These are phyloP conservation scores for Parasarocladium wereldwijsianum DNA, from an alignment of 2,329 filamentous ascomycete genomes.

Conservation along the genomic window DNA sequence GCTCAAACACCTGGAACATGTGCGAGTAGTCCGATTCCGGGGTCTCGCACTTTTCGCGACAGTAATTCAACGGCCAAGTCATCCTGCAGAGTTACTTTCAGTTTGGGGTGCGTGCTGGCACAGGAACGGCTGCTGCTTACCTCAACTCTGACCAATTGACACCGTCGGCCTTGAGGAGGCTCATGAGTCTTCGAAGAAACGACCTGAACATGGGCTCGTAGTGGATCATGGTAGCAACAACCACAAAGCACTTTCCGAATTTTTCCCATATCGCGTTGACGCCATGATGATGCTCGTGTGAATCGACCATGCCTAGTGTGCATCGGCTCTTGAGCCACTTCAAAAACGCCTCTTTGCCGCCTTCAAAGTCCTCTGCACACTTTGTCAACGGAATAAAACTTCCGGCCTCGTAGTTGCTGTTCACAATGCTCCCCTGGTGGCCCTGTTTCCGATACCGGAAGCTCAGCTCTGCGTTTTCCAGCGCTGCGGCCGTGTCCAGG, in stretches of 20 bases:
- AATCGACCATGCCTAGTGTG: slow-evolving; percentile 57
- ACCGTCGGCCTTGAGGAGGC: slow-evolving; percentile 62
- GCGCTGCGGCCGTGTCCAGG: slow-evolving; percentile 37
- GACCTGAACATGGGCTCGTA: slow-evolving; percentile 82
- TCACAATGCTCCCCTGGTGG: slow-evolving; percentile 43
- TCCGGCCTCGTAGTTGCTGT: slow-evolving; percentile 40
- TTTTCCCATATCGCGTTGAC: slow-evolving; percentile 75
- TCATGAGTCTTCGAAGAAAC: slow-evolving; percentile 59
- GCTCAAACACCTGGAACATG: slow-evolving; percentile 58
- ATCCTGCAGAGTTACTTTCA: slow-evolving; percentile 38
- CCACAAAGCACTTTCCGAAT: slow-evolving; percentile 59
- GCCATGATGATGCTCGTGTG: slow-evolving; percentile 67
- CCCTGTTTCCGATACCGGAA: slow-evolving; percentile 44
- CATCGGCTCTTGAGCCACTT: slow-evolving; percentile 63
- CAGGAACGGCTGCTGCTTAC: no score
- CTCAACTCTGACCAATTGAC: slow-evolving; percentile 73
- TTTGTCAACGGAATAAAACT: slow-evolving; percentile 41
- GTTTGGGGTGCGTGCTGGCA: no score
- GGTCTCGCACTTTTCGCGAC: slow-evolving; percentile 45
- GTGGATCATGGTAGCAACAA: slow-evolving; percentile 61
- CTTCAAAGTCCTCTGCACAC: slow-evolving; percentile 64
- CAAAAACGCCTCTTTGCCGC: slow-evolving; percentile 57
- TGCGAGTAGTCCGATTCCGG: slow-evolving; percentile 53
- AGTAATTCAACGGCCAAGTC: slow-evolving; percentile 59
- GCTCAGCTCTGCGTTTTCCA: slow-evolving; percentile 37